phyloP scores from a whole-genome alignment of 495 filamentous ascomycete species.

The Penicillium atrosanguineum region DNA sequence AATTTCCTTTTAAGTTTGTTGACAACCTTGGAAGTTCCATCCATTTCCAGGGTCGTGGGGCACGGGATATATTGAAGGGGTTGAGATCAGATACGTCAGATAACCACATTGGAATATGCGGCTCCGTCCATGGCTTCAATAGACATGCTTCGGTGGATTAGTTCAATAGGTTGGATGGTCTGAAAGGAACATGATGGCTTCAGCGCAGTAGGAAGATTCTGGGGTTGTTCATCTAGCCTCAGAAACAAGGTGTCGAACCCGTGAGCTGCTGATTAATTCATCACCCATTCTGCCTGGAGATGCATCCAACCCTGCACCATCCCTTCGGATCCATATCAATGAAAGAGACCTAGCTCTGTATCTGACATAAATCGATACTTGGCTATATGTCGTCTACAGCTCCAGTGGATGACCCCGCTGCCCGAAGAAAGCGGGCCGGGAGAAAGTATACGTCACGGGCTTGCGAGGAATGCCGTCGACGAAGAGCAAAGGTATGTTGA shows the following conservation, averaged over 20 bases:
- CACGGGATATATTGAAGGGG: background rate
- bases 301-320: background rate
- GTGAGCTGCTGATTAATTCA: background rate
- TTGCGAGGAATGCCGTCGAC: conserved; percentile 30
- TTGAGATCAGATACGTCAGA: background rate
- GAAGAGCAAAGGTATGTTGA: conserved; percentile 26
- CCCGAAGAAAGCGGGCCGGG: conserved; percentile 17
- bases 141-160: too few relatives aligned
- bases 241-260: background rate
- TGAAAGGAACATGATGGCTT: background rate
- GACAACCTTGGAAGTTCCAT: too few relatives aligned
- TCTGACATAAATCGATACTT: background rate
- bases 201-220: background rate
- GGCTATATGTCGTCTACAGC: conserved; percentile 9
- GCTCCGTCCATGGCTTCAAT: too few relatives aligned
- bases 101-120: background rate
- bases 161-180: background rate
- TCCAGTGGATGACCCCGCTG: conserved; percentile 9
- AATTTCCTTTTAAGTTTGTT: too few relatives aligned
- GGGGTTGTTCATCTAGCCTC: background rate
- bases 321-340: background rate
- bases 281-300: background rate
- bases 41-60: too few relatives aligned
- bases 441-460: conserved; percentile 30
- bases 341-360: background rate